Base-by-base conservation (phyloP, 768 basidiomycete species). In the Termitomyces sp. region DNA sequence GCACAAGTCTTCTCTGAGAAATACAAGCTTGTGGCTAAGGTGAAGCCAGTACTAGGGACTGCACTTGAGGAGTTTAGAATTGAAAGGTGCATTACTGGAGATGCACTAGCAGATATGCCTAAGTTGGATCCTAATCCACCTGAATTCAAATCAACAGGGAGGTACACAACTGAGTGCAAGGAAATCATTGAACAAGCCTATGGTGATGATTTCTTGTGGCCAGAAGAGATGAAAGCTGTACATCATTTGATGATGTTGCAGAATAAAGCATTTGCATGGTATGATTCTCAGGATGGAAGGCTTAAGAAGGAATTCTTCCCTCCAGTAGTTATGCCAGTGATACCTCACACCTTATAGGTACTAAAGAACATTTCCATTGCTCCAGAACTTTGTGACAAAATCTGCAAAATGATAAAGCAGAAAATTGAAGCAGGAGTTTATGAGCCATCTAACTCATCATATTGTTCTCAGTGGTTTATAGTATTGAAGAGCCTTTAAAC, bases 91-190 rank as follows among this genome's bases (percentile, higher is more conserved):
- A 66, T 69, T 16, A 21, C 23, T 2, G 66, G 63, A 4, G 59
- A 69, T 19, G 48, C 63, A 0, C 43, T 69, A 3, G 53, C 45
- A 3, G 42, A 53, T 7, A 52, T 69, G 32, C 64, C 62, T 0
- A 17, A 25, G 12, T 42, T 66, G 21, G 4, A 31, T 7, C 45
- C 54, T 0, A 53, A 54, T 11, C 65, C 65, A 8, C 59, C 56
- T 2, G 53, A 59, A 1, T 66, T 65, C 37, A 12, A 12, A 5
- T 54, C 61, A 5, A 65, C 43, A 1, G 64, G 65, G 0, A 37
- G 14, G 35, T 37, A 37, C 12, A 37, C 12, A 12, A 14, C 35
- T 12, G 35, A 37, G 12, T 37, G 35, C 5, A 12, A 37, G 2
- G 12, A 37, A 37, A 37, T 37, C 35, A 37, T 37, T 37, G 35